These are phyloP conservation scores for Picochlorum sp. DNA, from an alignment of 139 green algal species.

Conservation along the genomic window DNA sequence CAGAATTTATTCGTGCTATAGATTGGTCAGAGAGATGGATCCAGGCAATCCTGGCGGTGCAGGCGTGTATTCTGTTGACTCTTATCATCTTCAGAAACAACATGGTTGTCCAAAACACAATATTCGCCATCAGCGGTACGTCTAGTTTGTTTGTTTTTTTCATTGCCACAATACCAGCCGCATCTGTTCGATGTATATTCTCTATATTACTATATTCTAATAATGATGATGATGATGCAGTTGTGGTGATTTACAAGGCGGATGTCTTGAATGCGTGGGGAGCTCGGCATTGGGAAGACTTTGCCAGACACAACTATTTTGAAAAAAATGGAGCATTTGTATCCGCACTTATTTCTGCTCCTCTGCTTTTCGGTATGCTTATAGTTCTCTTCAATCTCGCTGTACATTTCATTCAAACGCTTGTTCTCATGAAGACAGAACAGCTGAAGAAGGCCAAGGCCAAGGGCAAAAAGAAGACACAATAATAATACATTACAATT, in stretches of 20 bases:
- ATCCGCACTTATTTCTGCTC: slow-evolving; percentile 36
- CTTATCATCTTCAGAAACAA: slow-evolving; percentile 24
- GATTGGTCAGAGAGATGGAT: slow-evolving; percentile 31
- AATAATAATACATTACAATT: background rate
- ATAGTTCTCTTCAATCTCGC: slow-evolving; percentile 33
- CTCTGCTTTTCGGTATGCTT: slow-evolving; percentile 44
- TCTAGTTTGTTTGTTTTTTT: background rate
- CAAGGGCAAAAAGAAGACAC: background rate
- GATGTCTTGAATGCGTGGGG: slow-evolving; percentile 36
- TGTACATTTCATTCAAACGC: too few species aligned
- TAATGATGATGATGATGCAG: slow-evolving; percentile 15
- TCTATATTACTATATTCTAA: too few species aligned
- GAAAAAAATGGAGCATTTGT: slow-evolving; percentile 40
- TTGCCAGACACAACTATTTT: slow-evolving; percentile 49
- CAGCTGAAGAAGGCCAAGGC: slow-evolving; percentile 5
- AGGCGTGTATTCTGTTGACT: slow-evolving; percentile 29
- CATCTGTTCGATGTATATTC: too few species aligned
- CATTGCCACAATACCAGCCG: too few species aligned
- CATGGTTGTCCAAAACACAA: slow-evolving; percentile 9
- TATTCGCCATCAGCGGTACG: slow-evolving; percentile 32
- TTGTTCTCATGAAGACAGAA: slow-evolving; percentile 5
- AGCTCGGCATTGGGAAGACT: slow-evolving; percentile 29
- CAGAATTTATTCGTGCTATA: background rate
- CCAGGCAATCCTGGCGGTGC: slow-evolving; percentile 24
- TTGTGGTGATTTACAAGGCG: slow-evolving; percentile 31